Evolutionary conservation across 1,284 basidiomycete species (phyloP).

Genomic region (Agroathelia rolfsii): DNA sequence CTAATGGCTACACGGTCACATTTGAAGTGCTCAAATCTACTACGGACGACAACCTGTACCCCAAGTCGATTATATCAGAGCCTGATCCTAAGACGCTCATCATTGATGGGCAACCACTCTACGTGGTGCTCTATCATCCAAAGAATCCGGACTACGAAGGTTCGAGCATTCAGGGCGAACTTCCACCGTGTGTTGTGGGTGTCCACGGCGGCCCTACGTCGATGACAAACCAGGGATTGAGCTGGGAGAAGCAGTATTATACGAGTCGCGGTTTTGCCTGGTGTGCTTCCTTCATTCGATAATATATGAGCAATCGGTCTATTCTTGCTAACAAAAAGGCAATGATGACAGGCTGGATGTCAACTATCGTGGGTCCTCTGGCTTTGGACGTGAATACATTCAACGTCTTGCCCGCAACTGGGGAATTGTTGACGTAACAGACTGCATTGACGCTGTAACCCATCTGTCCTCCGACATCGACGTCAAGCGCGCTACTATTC

Average conservation of each 20-base stretch:
- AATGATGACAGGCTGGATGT: constrained; percentile 62
- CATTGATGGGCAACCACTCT: constrained; percentile 29
- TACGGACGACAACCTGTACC: too few relatives aligned
- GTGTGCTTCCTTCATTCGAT: constrained; percentile 20
- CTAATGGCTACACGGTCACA: constrained; percentile 8
- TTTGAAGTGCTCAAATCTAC: constrained; percentile 24
- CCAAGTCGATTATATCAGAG: constrained; percentile 28
- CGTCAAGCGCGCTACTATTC: constrained; percentile 44
- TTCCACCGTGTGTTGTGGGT: constrained; percentile 53
- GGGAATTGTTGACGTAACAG: constrained; percentile 58
- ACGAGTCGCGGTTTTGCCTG: constrained; percentile 61
- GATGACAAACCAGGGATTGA: constrained; percentile 33
- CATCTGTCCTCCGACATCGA: constrained; percentile 42
- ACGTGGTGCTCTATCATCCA: constrained; percentile 56
- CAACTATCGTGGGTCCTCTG: constrained; percentile 62
- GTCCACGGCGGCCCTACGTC: constrained; percentile 63
- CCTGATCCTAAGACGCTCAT: constrained; percentile 36
- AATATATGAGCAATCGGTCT: constrained; percentile 4
- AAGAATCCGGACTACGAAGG: constrained; percentile 46
- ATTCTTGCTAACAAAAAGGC: too few relatives aligned
- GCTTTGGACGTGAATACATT: constrained; percentile 50
- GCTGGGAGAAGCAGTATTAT: constrained; percentile 49
- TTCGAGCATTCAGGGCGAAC: constrained; percentile 34
- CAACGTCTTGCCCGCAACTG: constrained; percentile 47
- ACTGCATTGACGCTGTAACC: constrained; percentile 44